Evolutionary conservation across 2,329 filamentous ascomycete species (phyloP).

Genomic region (Fusarium stilboides): DNA sequence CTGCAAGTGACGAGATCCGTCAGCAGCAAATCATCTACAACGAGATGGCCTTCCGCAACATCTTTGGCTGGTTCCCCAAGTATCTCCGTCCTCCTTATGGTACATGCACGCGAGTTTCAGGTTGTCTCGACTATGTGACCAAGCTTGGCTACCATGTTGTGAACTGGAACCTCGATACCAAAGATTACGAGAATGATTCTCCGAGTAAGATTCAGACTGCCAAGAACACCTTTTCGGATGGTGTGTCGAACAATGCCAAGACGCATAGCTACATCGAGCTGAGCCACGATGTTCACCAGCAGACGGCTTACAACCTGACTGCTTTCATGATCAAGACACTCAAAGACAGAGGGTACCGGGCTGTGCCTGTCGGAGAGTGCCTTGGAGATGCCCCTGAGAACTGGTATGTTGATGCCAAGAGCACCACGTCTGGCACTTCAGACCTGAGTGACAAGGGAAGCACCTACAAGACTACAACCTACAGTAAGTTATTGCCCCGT

Average conservation of each 20-base stretch:
- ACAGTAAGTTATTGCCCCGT: conserved; percentile 10
- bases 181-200: conserved; percentile 69
- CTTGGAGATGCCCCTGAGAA: conserved; percentile 64
- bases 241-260: conserved; percentile 52
- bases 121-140: conserved; percentile 55
- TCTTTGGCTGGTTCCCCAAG: conserved; percentile 58
- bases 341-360: conserved; percentile 58
- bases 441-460: conserved; percentile 42
- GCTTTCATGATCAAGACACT: conserved; percentile 61
- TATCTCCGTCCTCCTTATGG: conserved; percentile 63
- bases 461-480: conserved; percentile 9
- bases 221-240: conserved; percentile 55
- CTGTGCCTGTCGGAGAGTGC: conserved; percentile 71
- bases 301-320: conserved; percentile 60
- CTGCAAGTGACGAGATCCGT: conserved; percentile 51
- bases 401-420: conserved; percentile 63
- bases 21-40: conserved; percentile 59
- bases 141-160: conserved; percentile 69
- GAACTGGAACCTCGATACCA: conserved; percentile 72
- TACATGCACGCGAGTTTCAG: conserved; percentile 56
- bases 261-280: conserved; percentile 64
- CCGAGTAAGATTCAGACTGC: conserved; percentile 64
- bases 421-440: conserved; percentile 23
- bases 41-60: conserved; percentile 60
- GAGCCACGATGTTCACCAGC: conserved; percentile 65